Evolutionary conservation across 352 stramenopile genomes (phyloP), one percentile per base, ranked within the genome.

Genomic region (Aphanomyces astaci): DNA sequence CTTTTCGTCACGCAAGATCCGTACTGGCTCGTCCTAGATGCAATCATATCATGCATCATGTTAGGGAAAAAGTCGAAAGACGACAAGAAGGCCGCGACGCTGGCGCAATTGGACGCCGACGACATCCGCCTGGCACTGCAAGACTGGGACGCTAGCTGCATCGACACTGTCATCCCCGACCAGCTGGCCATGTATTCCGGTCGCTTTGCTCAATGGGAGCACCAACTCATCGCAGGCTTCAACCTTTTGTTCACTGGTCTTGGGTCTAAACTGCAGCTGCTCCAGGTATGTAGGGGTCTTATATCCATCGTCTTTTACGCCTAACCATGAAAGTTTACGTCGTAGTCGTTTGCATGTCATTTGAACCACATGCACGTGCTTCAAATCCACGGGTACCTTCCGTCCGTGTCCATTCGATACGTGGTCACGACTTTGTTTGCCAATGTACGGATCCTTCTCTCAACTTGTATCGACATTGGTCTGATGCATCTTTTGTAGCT

Each of bases 311-410:
- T n/a, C n/a, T n/a, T n/a, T n/a, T n/a, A n/a, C n/a, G n/a, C n/a
- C n/a, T n/a, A n/a, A n/a, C n/a, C n/a, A n/a, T n/a, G n/a, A n/a
- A 43, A 15, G 36, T 43, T 43, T 7, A 43, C 36, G 7, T 43
- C 7, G 9, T 59, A 87, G 80, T 65, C 79, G 11, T 88, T 88
- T 63, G 78, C 76, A 4, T 57, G 63, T 0, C 7, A 7, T 15
- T 43, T 80, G 19, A 71, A 25, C 1, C 75, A 85, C 64, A 64
- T 71, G 0, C 51, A 79, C 43, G 78, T 86, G 19, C 53, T 88
- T 45, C 75, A 86, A 24, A 51, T 88, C 5, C 77, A 88, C 66
- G 80, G 80, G 27, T 88, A 88, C 70, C 62, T 88, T 19, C 76
- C 78, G 10, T 68, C 72, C 25, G 78, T 86, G 28, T 86, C 78